phyloP scores from a whole-genome alignment of 1,284 basidiomycete genomes.

The Exobasidium rhododendri region DNA sequence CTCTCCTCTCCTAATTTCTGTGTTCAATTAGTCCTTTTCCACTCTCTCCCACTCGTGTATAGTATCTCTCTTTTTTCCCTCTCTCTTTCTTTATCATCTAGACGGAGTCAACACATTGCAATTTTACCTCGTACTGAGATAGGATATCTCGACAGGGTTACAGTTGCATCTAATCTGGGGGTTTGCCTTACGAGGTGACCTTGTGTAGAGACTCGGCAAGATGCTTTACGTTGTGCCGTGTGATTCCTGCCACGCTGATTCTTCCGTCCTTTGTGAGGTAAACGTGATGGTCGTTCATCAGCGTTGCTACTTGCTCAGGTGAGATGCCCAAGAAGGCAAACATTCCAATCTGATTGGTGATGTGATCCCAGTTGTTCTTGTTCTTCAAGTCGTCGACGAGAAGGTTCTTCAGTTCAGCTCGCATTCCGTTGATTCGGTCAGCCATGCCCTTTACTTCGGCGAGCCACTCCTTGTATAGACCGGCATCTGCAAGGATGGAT shows the following conservation, averaged over 20 bases:
- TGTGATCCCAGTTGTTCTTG: slow-evolving; percentile 56
- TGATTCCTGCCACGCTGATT: slow-evolving; percentile 55
- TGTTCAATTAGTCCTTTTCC: slow-evolving; percentile 6
- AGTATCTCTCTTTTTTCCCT: not conserved
- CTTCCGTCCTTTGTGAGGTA: slow-evolving; percentile 55
- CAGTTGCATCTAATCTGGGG: too few species aligned
- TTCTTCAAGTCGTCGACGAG: slow-evolving; percentile 52
- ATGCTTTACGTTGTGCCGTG: slow-evolving; percentile 50
- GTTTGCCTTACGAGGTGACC: slow-evolving; percentile 45
- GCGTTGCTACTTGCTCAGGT: slow-evolving; percentile 54
- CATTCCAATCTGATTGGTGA: slow-evolving; percentile 56
- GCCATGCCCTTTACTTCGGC: slow-evolving; percentile 55
- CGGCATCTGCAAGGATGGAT: slow-evolving; percentile 55
- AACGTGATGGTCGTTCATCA: slow-evolving; percentile 54
- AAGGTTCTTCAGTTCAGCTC: slow-evolving; percentile 48
- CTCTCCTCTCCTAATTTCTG: not conserved
- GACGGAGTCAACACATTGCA: too few species aligned
- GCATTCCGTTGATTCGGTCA: slow-evolving; percentile 56
- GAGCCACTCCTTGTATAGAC: slow-evolving; percentile 57
- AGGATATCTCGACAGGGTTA: too few species aligned
- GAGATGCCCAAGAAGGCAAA: slow-evolving; percentile 53
- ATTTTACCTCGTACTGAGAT: too few species aligned
- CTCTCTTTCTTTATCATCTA: too few species aligned
- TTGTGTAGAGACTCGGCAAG: slow-evolving; percentile 51
- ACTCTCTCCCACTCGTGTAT: not conserved